Conservation (phyloP, 2,329 filamentous ascomycete genomes). For the Ascomycota sp. region DNA sequence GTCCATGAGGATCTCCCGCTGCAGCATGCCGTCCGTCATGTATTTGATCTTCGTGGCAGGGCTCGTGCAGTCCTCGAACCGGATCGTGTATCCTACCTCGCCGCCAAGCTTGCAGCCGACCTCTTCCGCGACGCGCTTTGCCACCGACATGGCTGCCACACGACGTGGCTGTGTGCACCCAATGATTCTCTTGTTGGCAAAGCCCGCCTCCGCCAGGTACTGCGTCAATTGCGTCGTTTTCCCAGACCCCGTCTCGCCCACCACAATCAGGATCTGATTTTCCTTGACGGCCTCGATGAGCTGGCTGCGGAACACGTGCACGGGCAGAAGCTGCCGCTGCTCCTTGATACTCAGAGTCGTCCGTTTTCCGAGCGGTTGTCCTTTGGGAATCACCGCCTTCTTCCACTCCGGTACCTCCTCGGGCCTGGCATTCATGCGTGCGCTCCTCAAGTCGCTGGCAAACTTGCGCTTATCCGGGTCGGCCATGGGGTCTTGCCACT, state of each 20-base stretch:
- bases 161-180: slow-evolving; percentile 93
- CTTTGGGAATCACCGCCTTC: slow-evolving; percentile 57
- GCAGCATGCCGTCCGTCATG: slow-evolving; percentile 97
- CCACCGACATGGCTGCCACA: slow-evolving; percentile 94
- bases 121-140: slow-evolving; percentile 90
- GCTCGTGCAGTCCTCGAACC: slow-evolving; percentile 87
- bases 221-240: slow-evolving; percentile 96
- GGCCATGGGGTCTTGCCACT: slow-evolving; percentile 97
- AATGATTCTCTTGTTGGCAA: slow-evolving; percentile 70
- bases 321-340: slow-evolving; percentile 74
- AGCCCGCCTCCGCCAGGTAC: slow-evolving; percentile 82
- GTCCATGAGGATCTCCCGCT: slow-evolving; percentile 85
- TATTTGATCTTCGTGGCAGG: slow-evolving; percentile 90
- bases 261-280: slow-evolving; percentile 86
- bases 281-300: slow-evolving; percentile 70
- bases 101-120: slow-evolving; percentile 79
- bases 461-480: slow-evolving; percentile 71
- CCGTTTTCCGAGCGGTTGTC: slow-evolving; percentile 64
- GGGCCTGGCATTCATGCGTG: slow-evolving; percentile 36
- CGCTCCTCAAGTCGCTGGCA: slow-evolving; percentile 62
- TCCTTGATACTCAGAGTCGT: slow-evolving; percentile 89
- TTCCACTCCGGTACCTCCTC: slow-evolving; percentile 86
- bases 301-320: slow-evolving; percentile 72
- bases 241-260: slow-evolving; percentile 90
- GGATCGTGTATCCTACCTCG: slow-evolving; percentile 92